These are phyloP conservation scores for Pelargonium australe DNA, from an alignment of 441 rosid genomes.

Conservation along the genomic window DNA sequence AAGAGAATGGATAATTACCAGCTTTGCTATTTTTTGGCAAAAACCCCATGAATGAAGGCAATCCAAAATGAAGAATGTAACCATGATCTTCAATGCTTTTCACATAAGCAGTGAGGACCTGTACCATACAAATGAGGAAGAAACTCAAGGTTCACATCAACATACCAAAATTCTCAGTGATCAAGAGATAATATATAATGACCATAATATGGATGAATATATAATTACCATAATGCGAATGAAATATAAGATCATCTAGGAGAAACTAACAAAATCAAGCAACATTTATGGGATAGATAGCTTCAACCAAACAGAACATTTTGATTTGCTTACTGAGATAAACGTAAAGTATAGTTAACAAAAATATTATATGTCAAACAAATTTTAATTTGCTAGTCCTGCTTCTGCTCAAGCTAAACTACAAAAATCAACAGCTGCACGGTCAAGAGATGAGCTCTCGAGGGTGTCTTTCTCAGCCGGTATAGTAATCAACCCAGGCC, in stretches of 20 bases:
- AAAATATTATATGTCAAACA: background rate
- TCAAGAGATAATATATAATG: conserved; percentile 6
- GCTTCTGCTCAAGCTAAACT: too few species aligned
- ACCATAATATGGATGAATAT: background rate
- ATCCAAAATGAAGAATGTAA: conserved; percentile 87
- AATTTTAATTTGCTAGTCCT: background rate
- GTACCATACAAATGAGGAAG: conserved; percentile 18
- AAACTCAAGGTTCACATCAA: background rate
- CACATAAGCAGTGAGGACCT: conserved; percentile 72
- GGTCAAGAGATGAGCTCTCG: background rate
- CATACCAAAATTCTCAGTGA: background rate
- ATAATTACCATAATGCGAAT: background rate
- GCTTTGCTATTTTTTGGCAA: conserved; percentile 46
- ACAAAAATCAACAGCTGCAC: too few species aligned
- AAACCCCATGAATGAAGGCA: conserved; percentile 73
- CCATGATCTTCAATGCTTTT: conserved; percentile 98
- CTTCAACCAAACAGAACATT: background rate
- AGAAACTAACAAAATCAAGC: background rate
- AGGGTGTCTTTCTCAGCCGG: background rate
- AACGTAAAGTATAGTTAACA: background rate
- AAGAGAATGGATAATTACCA: conserved; percentile 35
- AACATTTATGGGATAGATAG: background rate
- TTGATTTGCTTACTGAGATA: background rate
- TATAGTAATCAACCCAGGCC: background rate
- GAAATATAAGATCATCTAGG: background rate